phyloP scores from a whole-genome alignment of 78 protist genomes.

The Guillardia theta region DNA sequence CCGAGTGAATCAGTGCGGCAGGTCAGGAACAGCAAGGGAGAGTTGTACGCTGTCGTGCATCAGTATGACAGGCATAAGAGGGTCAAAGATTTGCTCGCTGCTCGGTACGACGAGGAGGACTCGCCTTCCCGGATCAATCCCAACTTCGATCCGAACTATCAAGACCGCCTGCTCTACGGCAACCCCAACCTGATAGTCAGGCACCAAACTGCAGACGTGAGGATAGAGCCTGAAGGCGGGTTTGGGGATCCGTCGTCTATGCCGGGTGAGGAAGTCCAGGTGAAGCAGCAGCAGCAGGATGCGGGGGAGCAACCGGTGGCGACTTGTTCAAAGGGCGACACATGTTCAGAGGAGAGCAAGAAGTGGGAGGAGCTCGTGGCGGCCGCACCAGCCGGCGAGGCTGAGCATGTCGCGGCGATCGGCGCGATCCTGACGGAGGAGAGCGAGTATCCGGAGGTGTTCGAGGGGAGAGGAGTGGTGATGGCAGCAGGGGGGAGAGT shows the following conservation, averaged over 20 bases:
- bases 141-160: not conserved
- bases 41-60: slow-evolving; percentile 21
- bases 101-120: slow-evolving; percentile 16
- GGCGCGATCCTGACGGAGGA: not conserved
- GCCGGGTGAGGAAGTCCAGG: not conserved
- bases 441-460: not conserved
- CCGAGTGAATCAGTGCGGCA: not conserved
- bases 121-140: not conserved
- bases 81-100: not conserved
- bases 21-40: not conserved
- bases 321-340: not conserved
- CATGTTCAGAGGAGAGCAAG: not conserved
- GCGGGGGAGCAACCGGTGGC: not conserved
- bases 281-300: not conserved
- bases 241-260: not conserved
- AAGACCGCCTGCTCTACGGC: not conserved
- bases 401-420: not conserved
- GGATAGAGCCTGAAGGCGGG: not conserved
- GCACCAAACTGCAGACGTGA: not conserved
- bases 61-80: slow-evolving; percentile 1
- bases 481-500: not conserved
- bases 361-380: not conserved
- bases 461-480: not conserved
- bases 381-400: not conserved
- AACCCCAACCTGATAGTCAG: not conserved